These are phyloP conservation scores for Solanum chmielewskii DNA, from an alignment of 257 asterid species.

Conservation along the genomic window DNA sequence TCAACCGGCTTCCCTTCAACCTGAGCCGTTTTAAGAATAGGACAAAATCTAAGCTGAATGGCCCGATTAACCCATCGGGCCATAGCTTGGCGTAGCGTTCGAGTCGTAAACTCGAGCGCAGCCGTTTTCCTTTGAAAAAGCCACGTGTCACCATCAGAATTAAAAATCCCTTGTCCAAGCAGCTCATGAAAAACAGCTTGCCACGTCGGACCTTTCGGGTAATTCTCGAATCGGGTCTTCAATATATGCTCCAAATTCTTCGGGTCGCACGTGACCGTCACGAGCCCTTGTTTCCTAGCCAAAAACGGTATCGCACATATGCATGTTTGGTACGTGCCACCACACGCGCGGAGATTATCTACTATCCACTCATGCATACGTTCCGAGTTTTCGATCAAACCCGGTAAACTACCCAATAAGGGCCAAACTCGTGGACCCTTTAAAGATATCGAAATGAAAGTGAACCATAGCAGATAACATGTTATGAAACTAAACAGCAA, in stretches of 20 bases:
- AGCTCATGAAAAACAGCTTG: constrained; percentile 86
- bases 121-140: constrained; percentile 81
- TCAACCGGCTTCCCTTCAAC: constrained; percentile 44
- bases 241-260: constrained; percentile 81
- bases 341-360: constrained; percentile 83
- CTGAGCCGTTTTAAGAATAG: constrained; percentile 52
- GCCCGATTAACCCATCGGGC: constrained; percentile 88
- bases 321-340: constrained; percentile 94
- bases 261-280: constrained; percentile 86
- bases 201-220: constrained; percentile 96
- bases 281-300: constrained; percentile 83
- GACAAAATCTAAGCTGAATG: constrained; percentile 61
- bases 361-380: constrained; percentile 90
- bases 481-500: constrained; percentile 51
- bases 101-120: constrained; percentile 77
- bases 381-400: constrained; percentile 64
- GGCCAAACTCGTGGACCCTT: constrained; percentile 96
- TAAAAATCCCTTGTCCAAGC: constrained; percentile 81
- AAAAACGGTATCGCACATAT: constrained; percentile 75
- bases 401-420: constrained; percentile 80
- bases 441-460: constrained; percentile 70
- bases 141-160: constrained; percentile 94
- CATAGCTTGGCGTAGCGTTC: constrained; percentile 89
- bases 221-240: constrained; percentile 80
- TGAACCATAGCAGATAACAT: constrained; percentile 74